phyloP scores from a whole-genome alignment of 2,329 filamentous ascomycete species.

The Alternaria burnsii region DNA sequence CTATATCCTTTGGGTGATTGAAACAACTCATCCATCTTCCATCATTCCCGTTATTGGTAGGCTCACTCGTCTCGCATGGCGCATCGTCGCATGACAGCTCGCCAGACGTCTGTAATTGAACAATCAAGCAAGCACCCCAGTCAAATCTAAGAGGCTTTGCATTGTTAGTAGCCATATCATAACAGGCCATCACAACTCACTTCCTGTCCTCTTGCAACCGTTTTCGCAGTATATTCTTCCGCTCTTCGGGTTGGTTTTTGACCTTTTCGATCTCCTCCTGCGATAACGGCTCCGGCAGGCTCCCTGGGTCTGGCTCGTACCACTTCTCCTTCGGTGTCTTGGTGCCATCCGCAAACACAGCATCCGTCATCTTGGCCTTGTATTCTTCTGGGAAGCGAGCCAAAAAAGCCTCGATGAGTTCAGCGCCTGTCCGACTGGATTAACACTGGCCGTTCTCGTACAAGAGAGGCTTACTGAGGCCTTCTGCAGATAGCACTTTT shows the following conservation, averaged over 20 bases:
- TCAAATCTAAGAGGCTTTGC: conserved; percentile 1
- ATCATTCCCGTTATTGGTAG: not conserved
- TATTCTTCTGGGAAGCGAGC: not conserved
- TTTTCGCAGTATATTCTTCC: conserved; percentile 1
- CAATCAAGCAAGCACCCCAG: conserved; percentile 1
- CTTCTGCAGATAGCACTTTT: conserved; percentile 7
- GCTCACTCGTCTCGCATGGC: not conserved
- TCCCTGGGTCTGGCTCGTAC: conserved; percentile 6
- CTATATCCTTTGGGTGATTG: not conserved
- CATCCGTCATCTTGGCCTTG: not conserved
- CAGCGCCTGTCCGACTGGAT: not conserved
- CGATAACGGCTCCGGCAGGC: conserved; percentile 9
- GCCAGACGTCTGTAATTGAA: not conserved
- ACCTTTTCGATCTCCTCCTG: conserved; percentile 6
- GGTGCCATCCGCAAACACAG: conserved; percentile 1
- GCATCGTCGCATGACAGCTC: not conserved
- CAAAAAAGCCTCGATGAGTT: conserved; percentile 7
- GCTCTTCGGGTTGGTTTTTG: conserved; percentile 5
- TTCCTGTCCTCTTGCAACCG: conserved; percentile 3
- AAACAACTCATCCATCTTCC: not conserved
- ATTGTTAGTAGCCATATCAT: not conserved
- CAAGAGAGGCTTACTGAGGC: not conserved
- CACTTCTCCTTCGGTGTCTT: conserved; percentile 13
- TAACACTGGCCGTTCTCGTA: not conserved
- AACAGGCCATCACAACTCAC: not conserved